Percentiles rank a stretch among this genome's conserved stretches.
phyloP scores from a whole-genome alignment of 306 rosid genomes.

The Rosa multiflora region DNA sequence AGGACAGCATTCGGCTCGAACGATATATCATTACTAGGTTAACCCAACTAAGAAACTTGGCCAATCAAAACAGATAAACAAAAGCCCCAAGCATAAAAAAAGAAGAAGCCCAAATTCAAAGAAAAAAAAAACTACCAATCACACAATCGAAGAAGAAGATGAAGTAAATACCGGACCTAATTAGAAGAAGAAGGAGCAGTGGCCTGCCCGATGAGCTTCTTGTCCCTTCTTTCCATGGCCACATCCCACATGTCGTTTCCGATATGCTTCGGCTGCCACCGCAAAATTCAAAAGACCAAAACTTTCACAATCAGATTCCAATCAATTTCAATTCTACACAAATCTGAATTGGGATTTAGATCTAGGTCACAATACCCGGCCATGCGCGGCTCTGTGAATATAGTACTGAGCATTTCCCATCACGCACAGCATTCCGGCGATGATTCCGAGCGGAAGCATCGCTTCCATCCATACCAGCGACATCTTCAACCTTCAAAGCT shows the following conservation, averaged over 20 bases:
- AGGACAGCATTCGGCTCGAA: not conserved
- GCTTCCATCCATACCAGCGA: conserved; percentile 72
- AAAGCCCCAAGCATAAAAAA: not conserved
- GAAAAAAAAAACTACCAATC: not conserved
- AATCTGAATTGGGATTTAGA: not conserved
- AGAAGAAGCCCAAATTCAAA: not conserved
- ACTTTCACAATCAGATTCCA: not conserved
- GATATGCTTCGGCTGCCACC: conserved; percentile 84
- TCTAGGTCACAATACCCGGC: conserved; percentile 49
- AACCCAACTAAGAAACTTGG: not conserved
- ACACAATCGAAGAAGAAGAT: not conserved
- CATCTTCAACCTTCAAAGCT: conserved; percentile 34
- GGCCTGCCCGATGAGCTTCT: conserved; percentile 65
- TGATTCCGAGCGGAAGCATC: conserved; percentile 74
- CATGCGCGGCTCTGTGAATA: conserved; percentile 85
- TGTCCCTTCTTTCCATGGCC: conserved; percentile 96
- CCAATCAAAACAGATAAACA: not conserved
- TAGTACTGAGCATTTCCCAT: conserved; percentile 88
- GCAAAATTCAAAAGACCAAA: not conserved
- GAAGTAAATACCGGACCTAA: conserved; percentile 14
- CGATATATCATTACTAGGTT: no score
- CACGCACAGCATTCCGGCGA: conserved; percentile 86
- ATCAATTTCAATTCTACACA: not conserved
- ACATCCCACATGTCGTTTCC: conserved; percentile 95
- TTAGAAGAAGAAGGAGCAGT: conserved; percentile 38